Evolutionary conservation across 176 grass and related monocot genomes (phyloP).

Genomic region (Canna indica): DNA sequence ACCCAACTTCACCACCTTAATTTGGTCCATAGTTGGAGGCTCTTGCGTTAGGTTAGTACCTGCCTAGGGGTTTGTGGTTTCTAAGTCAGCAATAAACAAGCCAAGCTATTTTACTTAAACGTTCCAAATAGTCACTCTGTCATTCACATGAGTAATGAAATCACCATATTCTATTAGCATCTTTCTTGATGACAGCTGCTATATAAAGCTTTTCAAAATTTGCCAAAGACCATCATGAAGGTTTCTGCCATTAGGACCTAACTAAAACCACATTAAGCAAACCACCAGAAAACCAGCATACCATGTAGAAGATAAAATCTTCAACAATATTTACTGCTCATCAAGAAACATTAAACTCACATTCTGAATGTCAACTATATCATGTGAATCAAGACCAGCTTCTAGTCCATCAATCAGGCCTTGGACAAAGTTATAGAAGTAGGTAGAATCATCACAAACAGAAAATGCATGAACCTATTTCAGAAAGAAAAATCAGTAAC

Average conservation of each 20-base stretch:
- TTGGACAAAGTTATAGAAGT: constrained; percentile 83
- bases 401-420: constrained; percentile 82
- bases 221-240: too few relatives aligned
- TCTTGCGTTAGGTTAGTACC: too few relatives aligned
- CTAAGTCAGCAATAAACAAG: too few relatives aligned
- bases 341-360: constrained; percentile 29
- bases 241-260: not conserved
- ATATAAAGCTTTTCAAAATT: too few relatives aligned
- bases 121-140: too few relatives aligned
- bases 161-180: too few relatives aligned
- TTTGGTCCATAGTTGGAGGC: too few relatives aligned
- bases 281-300: not conserved
- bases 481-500: constrained; percentile 26
- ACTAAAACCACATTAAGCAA: not conserved
- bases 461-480: constrained; percentile 87
- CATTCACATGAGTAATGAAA: too few relatives aligned
- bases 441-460: constrained; percentile 82
- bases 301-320: constrained; percentile 5
- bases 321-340: not conserved
- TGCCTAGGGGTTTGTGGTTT: too few relatives aligned
- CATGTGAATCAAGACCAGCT: constrained; percentile 61
- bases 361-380: constrained; percentile 70
- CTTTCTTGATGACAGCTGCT: too few relatives aligned
- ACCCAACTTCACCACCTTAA: too few relatives aligned
- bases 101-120: too few relatives aligned